Percentiles rank a stretch among this genome's conserved stretches.
These are phyloP conservation scores for Candida maesae DNA, from an alignment of 805 yeast species.

Conservation along the genomic window DNA sequence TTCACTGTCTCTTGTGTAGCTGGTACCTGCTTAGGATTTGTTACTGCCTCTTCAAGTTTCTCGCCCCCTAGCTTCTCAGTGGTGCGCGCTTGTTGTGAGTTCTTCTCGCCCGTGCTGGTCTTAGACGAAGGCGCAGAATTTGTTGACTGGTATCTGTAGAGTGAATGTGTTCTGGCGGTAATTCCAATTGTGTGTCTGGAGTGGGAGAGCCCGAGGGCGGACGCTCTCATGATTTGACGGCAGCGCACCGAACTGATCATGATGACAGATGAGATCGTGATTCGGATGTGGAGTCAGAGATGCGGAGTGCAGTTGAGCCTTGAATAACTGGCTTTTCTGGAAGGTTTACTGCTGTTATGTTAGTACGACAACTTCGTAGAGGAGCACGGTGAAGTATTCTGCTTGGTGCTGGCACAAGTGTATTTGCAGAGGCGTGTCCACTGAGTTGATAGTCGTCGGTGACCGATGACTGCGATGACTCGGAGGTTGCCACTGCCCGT, in stretches of 20 bases:
- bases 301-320: no score
- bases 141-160: conserved; percentile 1
- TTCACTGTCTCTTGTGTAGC: conserved; percentile 34
- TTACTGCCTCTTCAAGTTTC: not conserved
- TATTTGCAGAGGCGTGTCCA: no score
- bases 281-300: not conserved
- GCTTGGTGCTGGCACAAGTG: no score
- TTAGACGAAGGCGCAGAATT: not conserved
- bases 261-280: not conserved
- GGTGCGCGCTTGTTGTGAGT: not conserved
- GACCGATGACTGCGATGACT: not conserved
- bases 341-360: no score
- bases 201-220: not conserved
- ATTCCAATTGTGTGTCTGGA: not conserved
- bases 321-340: no score
- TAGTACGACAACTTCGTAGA: no score
- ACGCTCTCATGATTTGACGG: not conserved
- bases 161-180: not conserved
- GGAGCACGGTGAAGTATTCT: no score
- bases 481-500: not conserved
- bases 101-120: not conserved
- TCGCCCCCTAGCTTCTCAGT: not conserved
- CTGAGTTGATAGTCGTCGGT: no score
- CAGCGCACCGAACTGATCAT: not conserved
- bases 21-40: not conserved